A percentile compares a stretch with the other conserved stretches of the same genome.
Evolutionary conservation across 768 basidiomycete genomes (phyloP).

Genomic region (Kwoniella shandongensis): DNA sequence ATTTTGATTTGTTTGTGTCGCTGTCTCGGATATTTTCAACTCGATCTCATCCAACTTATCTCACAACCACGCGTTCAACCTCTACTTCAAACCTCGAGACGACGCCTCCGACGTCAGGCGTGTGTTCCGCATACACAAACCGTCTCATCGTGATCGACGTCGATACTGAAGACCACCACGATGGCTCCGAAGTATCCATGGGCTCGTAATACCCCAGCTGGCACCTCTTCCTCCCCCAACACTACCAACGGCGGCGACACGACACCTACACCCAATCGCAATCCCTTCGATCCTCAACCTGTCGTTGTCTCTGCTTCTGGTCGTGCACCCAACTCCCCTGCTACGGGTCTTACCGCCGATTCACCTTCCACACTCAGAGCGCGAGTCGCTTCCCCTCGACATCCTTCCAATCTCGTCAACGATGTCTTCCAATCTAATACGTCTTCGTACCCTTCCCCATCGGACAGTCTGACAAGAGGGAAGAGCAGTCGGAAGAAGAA

Average conservation of each 20-base stretch:
- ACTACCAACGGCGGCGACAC: neutral
- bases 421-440: constrained; percentile 11
- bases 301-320: constrained; percentile 15
- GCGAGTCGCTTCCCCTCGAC: constrained; percentile 11
- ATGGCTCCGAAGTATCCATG: constrained; percentile 21
- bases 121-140: neutral
- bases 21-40: no score
- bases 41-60: no score
- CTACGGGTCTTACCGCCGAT: constrained; percentile 4
- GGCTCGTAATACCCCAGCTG: constrained; percentile 8
- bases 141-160: no score
- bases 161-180: no score
- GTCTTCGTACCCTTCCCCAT: constrained; percentile 12
- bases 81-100: neutral
- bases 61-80: no score
- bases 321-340: constrained; percentile 4
- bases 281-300: constrained; percentile 4
- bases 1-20: no score
- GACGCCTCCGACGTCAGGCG: neutral
- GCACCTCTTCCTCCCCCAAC: constrained; percentile 8
- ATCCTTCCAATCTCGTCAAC: constrained; percentile 10
- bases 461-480: constrained; percentile 4
- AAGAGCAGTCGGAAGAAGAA: constrained; percentile 4
- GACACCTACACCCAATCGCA: constrained; percentile 10
- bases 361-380: constrained; percentile 18